A percentile compares a stretch with the other conserved stretches of the same genome.
Conservation (phyloP, 495 filamentous ascomycete genomes). For the Haplographium delicatum region DNA sequence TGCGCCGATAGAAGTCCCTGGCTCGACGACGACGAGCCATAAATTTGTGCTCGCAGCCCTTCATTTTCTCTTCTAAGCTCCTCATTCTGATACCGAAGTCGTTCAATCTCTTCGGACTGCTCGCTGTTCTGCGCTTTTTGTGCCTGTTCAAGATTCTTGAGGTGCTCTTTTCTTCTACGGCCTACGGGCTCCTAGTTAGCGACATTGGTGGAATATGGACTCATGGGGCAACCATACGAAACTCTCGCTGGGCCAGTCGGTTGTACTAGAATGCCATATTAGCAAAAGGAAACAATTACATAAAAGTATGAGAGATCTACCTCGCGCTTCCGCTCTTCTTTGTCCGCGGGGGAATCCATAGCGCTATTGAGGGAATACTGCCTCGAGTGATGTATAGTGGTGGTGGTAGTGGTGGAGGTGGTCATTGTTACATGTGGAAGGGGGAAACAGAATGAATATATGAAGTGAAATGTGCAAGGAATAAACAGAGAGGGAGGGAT, state of each 20-base stretch:
- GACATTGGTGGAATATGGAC: neutral
- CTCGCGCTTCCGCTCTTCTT: slow-evolving; percentile 30
- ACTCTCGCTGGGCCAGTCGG: slow-evolving; percentile 30
- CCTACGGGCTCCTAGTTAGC: slow-evolving; percentile 20
- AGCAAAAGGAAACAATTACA: neutral
- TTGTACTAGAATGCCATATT: slow-evolving; percentile 22
- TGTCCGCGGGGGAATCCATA: slow-evolving; percentile 25
- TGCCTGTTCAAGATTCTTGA: slow-evolving; percentile 33
- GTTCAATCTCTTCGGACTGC: slow-evolving; percentile 34
- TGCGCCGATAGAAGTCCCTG: slow-evolving; percentile 16
- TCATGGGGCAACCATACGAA: slow-evolving; percentile 22
- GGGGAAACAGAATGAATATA: slow-evolving; percentile 3
- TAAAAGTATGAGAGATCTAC: slow-evolving; percentile 6
- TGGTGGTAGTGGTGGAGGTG: too few relatives aligned
- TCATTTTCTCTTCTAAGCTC: slow-evolving; percentile 32
- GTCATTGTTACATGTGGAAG: slow-evolving; percentile 14
- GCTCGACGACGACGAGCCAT: slow-evolving; percentile 21
- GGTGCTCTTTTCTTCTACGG: slow-evolving; percentile 33
- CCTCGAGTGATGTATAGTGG: slow-evolving; percentile 12
- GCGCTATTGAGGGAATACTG: slow-evolving; percentile 17
- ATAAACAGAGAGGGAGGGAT: too few relatives aligned
- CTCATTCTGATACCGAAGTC: slow-evolving; percentile 28
- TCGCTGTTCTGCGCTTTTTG: slow-evolving; percentile 30
- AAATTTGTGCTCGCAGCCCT: slow-evolving; percentile 25
- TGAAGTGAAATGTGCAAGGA: slow-evolving; percentile 4